Conservation (phyloP, 495 filamentous ascomycete genomes). For the Alectoria sarmentosa region DNA sequence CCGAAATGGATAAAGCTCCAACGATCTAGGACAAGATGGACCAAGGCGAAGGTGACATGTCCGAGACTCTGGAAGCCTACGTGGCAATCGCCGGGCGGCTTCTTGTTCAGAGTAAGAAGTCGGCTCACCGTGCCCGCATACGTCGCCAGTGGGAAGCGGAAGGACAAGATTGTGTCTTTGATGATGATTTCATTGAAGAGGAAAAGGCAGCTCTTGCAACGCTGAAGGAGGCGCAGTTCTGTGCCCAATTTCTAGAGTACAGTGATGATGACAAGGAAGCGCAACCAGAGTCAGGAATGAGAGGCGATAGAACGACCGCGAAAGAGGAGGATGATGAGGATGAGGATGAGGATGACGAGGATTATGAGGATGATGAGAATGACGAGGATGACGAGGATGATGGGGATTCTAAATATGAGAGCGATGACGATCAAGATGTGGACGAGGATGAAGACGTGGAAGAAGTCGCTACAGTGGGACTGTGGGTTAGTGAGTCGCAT, state of each 20-base stretch:
- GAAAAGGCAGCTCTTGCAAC: background rate
- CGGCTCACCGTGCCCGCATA: background rate
- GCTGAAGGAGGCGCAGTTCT: background rate
- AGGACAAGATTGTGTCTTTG: background rate
- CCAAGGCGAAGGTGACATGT: background rate
- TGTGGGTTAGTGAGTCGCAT: too few relatives aligned
- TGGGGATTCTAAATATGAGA: too few relatives aligned
- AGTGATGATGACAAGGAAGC: background rate
- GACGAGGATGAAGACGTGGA: too few relatives aligned
- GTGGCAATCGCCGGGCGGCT: background rate
- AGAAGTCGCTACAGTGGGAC: too few relatives aligned
- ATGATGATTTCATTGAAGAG: background rate
- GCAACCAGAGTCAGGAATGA: background rate
- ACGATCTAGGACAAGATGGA: background rate
- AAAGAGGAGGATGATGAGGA: background rate
- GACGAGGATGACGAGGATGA: background rate
- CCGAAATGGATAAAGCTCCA: background rate
- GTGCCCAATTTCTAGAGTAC: background rate
- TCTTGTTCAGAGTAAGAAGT: background rate
- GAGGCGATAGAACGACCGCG: background rate
- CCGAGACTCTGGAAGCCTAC: background rate
- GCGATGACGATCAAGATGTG: too few relatives aligned
- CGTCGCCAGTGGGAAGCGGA: background rate
- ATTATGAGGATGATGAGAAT: background rate
- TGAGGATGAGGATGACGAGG: background rate